Base-by-base conservation (phyloP, 768 basidiomycete species). In the Dioszegia aurantiaca region DNA sequence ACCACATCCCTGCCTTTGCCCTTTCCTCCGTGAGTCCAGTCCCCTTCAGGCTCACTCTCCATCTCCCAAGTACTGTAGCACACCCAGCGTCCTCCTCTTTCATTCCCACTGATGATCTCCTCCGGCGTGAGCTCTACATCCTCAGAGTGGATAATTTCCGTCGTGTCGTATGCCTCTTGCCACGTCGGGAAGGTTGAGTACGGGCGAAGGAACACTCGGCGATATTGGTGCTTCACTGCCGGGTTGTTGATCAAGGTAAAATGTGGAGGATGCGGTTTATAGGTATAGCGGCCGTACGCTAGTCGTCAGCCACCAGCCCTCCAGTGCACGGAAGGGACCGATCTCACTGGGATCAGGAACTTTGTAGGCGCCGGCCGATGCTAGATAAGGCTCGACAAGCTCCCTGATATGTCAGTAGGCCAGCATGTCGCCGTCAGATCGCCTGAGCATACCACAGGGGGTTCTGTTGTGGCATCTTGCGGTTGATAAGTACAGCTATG, bases 51-150 rank as follows among this genome's bases (percentile, higher is more conserved):
- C 40, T 64, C 64, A 0, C 52, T 56, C 16, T 61, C 43, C 60
- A 62, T 61, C 67, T 77, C 69, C 73, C 73, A 78, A 16, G 62
- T 64, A 58, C 73, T 77, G 60, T 79, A 79, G 49, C 51, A 67
- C 30, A 79, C 51, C 78, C 78, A 78, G 48, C 75, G 44, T 14
- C 74, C 71, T 3, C 68, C 66, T 46, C 59, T 56, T 21, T 46
- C 46, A 1, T 63, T 42, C 16, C 72, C 70, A 12, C 40, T 33
- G 2, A 41, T 51, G 12, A 79, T 56, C 62, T 78, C 77, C 10
- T 75, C 67, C 27, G 55, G 43, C 2, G 57, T 63, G 4, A 77
- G 60, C 23, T 66, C 31, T 8, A 77, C 75, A 40, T 75, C 65
- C 41, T 77, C 73, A 11, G 75, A 63, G 51, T 65, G 60, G 26